A percentile compares a stretch with the other conserved stretches of the same genome.
Conservation (phyloP, 2,329 filamentous ascomycete genomes). For the Stemphylium lycopersici region DNA sequence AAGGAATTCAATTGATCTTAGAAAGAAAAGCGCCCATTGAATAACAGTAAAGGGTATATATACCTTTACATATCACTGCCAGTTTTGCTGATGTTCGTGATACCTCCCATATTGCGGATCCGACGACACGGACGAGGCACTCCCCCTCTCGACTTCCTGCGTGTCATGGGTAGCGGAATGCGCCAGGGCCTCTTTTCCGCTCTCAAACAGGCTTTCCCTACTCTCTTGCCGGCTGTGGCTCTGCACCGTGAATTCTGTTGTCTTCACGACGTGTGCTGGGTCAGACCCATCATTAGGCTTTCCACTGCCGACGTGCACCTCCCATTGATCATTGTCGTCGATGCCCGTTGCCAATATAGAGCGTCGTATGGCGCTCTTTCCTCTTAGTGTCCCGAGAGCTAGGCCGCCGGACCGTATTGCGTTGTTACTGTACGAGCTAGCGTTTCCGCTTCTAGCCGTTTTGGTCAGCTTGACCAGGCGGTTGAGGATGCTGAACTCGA, state of each 20-base stretch:
- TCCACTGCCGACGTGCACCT: constrained; percentile 22
- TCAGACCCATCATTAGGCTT: constrained; percentile 11
- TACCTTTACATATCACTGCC: not conserved
- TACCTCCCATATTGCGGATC: constrained; percentile 18
- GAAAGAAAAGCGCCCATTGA: no score
- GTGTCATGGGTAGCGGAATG: constrained; percentile 11
- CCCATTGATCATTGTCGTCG: constrained; percentile 16
- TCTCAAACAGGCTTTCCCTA: constrained; percentile 19
- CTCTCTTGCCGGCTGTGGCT: constrained; percentile 24
- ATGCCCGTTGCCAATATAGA: constrained; percentile 13
- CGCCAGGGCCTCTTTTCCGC: constrained; percentile 20
- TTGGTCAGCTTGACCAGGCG: constrained; percentile 22
- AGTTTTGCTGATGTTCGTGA: constrained; percentile 9
- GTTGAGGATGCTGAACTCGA: constrained; percentile 61
- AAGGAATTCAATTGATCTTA: no score
- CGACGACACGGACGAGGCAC: constrained; percentile 22
- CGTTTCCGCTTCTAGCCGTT: constrained; percentile 10
- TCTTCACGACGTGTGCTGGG: constrained; percentile 23
- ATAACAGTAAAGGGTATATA: not conserved
- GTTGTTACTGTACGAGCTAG: constrained; percentile 18
- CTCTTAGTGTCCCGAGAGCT: constrained; percentile 20
- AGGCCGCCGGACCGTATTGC: constrained; percentile 11
- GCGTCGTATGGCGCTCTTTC: constrained; percentile 7
- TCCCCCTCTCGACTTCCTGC: constrained; percentile 14
- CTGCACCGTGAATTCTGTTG: constrained; percentile 27